phyloP scores from a whole-genome alignment of 208 protist species.

The Acanthamoeba quina region DNA sequence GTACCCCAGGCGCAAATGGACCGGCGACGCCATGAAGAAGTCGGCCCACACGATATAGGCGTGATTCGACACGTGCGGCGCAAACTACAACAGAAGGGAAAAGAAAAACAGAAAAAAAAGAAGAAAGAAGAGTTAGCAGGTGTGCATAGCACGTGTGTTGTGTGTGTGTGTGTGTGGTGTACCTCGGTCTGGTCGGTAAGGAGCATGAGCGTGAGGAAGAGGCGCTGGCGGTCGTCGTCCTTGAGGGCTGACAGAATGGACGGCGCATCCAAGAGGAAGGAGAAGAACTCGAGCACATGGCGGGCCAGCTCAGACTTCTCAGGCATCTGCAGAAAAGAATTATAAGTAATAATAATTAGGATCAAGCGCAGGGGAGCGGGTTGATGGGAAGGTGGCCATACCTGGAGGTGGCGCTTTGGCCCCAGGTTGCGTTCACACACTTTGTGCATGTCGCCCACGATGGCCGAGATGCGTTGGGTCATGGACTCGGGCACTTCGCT shows the following conservation, averaged over 20 bases:
- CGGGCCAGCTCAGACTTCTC: conserved; percentile 52
- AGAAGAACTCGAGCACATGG: conserved; percentile 50
- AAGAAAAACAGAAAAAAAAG: not conserved
- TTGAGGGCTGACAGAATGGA: not conserved
- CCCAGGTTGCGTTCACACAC: conserved; percentile 6
- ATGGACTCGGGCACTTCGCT: conserved; percentile 53
- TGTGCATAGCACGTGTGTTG: no score
- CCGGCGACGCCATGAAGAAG: conserved; percentile 34
- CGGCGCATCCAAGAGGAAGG: conserved; percentile 23
- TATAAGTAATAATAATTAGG: not conserved
- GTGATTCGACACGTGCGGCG: conserved; percentile 44
- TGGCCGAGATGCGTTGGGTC: conserved; percentile 15
- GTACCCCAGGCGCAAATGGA: conserved; percentile 46
- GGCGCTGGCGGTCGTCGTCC: conserved; percentile 61
- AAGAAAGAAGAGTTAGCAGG: not conserved
- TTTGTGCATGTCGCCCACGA: conserved; percentile 36
- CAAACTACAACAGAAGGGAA: no score
- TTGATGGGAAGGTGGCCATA: not conserved
- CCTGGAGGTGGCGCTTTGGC: not conserved
- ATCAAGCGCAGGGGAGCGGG: not conserved
- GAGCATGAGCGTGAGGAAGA: conserved; percentile 61
- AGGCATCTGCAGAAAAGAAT: not conserved
- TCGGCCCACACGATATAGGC: conserved; percentile 66
- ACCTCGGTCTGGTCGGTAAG: conserved; percentile 45
- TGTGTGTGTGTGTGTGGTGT: no score